Base-by-base conservation (phyloP, 208 protist species). In the Leptomonas pyrrhocoris region DNA sequence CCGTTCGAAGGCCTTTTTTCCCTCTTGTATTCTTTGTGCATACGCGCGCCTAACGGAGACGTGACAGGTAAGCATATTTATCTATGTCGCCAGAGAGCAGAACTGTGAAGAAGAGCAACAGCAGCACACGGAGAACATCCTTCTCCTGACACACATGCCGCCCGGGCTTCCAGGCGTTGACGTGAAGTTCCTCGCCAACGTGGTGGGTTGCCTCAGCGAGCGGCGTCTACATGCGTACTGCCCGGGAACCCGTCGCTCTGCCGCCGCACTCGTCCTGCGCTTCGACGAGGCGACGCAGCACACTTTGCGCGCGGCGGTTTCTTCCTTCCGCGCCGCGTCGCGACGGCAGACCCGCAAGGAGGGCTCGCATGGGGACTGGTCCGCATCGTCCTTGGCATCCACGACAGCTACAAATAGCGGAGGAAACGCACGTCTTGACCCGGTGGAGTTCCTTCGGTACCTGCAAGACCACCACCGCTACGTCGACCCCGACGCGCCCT, bases 181-280 rank as follows among this genome's bases (percentile, higher is more conserved):
- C 74, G 70, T 90, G 9, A 66, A 54, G 6, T 81, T 94, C 23
- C 83, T 94, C 0, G 28, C 56, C 40, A 64, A 68, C 59, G 70
- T 91, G 4, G 70, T 70, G 2, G 64, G 42, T 1, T 68, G 69
- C 7, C 58, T 94, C 50, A 15, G 42, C 30, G 80, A 81, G 59
- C 74, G 74, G 8, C 71, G 77, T 2, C 75, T 94, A 21, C 63
- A 85, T 54, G 79, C 77, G 16, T 94, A 92, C 67, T 21, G 53
- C 38, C 89, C 89, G 0, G 83, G 84, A 31, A 7, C 28, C 2
- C 71, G 50, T 31, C 86, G 89, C 51, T 74, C 76, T 28, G 77
- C 86, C 40, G 62, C 68, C 2, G 89, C 86, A 15, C 65, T 94
- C 21, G 67, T 94, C 25, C 71, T 94, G 1, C 82, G 89, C 58